Conservation (phyloP, 495 filamentous ascomycete genomes). For the Hyaloscypha bicolor region DNA sequence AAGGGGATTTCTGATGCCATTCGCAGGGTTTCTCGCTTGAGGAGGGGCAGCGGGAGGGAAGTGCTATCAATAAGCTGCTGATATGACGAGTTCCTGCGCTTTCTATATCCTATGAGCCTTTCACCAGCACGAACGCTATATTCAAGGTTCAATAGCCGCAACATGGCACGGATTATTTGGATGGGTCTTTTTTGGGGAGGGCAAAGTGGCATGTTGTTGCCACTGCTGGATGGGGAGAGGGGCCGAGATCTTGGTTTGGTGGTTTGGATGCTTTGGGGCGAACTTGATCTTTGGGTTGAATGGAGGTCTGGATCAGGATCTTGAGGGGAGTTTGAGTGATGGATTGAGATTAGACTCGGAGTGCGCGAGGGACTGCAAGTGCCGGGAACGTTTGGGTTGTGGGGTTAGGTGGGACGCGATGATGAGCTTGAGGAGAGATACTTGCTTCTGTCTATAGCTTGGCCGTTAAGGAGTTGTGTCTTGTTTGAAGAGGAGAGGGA, state of each 20-base stretch:
- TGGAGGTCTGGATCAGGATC: neutral
- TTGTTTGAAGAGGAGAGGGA: neutral
- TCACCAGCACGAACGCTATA: neutral
- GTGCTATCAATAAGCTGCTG: neutral
- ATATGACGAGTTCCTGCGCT: neutral
- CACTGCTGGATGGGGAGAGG: neutral
- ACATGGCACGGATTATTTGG: neutral
- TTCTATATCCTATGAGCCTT: neutral
- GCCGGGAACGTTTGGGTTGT: neutral
- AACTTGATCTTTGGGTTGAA: neutral
- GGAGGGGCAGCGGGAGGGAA: too few relatives aligned
- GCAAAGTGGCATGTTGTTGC: neutral
- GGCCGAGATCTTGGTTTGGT: neutral
- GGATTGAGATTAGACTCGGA: neutral
- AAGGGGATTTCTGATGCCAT: neutral
- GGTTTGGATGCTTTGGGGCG: neutral
- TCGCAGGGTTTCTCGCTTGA: slow-evolving; percentile 2
- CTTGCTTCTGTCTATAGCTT: neutral
- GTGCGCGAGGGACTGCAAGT: neutral
- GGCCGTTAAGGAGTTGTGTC: neutral
- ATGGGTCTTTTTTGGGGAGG: neutral
- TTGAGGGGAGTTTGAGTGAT: neutral
- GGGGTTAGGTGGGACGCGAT: neutral
- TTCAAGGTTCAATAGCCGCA: neutral
- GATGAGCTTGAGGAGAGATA: neutral